Base-by-base conservation (phyloP, 1,284 basidiomycete species). In the Ganoderma lingzhi region DNA sequence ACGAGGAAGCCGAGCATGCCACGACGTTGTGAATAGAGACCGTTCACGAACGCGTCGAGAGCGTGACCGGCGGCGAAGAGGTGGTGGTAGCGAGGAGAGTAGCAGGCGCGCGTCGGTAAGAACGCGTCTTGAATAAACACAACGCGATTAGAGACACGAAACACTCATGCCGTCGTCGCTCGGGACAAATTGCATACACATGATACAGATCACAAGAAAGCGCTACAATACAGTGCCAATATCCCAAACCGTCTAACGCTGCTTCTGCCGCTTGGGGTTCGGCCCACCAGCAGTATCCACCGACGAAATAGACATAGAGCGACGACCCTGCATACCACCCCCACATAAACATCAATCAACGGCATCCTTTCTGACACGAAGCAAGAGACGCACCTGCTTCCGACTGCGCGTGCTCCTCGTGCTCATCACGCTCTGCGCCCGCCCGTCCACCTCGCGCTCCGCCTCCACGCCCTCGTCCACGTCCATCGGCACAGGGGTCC, bases 341-440 rank as follows among this genome's bases (percentile, higher is more conserved):
- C 53, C 45, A 65, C 17, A 19, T 61, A 30, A 65, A 53, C 64
- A 28, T 48, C 42, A 63, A 60, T 8, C 39, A 41, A 39, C 39
- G 23, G 23, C 23, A 23, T 23, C 39, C 19, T 44, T 23, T 15
- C 17, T 15, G 14, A 61, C 37, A 41, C 23, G 56, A 30, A 69
- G 65, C 55, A 64, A 30, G 58, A 55, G 62, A 77, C 87, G 74
- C 67, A 90, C 91, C 77, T 87, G 85, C 78, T 87, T 91, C 74
- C 90, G 83, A 75, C 86, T 84, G 76, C 86, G 80, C 23, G 79
- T 82, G 71, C 89, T 91, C 74, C 88, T 81, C 23, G 85, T 84
- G 72, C 91, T 93, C 42, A 88, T 78, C 51, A 92, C 84, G 75
- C 91, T 93, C 75, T 90, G 88, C 4, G 88, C 88, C 71, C 92